Base-by-base conservation (phyloP, 2,329 filamentous ascomycete species). In the Beauveria asiatica region DNA sequence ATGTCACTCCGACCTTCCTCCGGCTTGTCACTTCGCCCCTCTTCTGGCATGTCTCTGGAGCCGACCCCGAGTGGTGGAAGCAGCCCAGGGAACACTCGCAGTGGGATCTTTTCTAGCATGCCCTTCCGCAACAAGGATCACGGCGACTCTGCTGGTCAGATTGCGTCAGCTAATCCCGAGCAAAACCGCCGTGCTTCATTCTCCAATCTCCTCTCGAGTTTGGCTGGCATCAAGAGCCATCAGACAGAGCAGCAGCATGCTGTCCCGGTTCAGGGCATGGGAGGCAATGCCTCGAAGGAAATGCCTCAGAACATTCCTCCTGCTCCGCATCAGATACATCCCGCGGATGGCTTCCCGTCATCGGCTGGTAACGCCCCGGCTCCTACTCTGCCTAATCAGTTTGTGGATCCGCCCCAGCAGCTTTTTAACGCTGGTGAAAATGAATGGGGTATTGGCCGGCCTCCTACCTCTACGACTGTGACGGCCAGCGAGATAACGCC, bases 11-110 rank as follows among this genome's bases (percentile, higher is more conserved):
- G 30, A 33, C 30, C 30, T 33, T 33, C 30, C 10, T 33, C 30
- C 11, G 30, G 30, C 30, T 33, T 33, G 30, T 33, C 30, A 33
- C 33, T 37, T 5, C 33, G 51, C 5, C 52, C 58, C 5, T 56
- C 52, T 11, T 54, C 51, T 9, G 51, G 50, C 17, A 59, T 52
- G n/a, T 52, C 57, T 25, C 27, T 56, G 11, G 53, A 56, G 42
- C 25, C 41, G 19, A 37, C 53, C 10, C 23, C 37, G 11, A 56
- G 53, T n/a, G 42, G n/a, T 9, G 27, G 53, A 3, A 56, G 53
- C 27, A 41, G 41, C 16, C 52, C 33, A 17, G 25, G 25, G 5
- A 48, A 10, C 9, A 21, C 21, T 27, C 53, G n/a, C 53, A 9
- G 41, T 23, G 52, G 39, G 3, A 44, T 56, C 10, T 17, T 48